Conservation (phyloP, 768 basidiomycete genomes). For the Tricholoma flavovirens region DNA sequence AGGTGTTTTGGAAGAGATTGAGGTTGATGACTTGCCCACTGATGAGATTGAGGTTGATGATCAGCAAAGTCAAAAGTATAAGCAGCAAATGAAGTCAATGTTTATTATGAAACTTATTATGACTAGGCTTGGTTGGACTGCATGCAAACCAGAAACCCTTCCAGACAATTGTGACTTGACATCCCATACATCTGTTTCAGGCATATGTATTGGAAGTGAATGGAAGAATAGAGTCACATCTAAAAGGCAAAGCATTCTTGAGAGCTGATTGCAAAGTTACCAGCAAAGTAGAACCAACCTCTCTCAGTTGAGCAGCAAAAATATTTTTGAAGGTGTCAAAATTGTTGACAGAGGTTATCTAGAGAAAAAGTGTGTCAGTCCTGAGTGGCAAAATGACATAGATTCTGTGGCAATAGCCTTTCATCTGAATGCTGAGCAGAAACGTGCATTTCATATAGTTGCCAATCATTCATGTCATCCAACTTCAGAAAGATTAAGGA, state of each 20-base stretch:
- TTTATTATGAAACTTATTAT: background rate
- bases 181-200: background rate
- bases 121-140: background rate
- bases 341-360: constrained; percentile 8
- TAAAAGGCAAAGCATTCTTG: background rate
- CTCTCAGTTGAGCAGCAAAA: too few species aligned
- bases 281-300: too few species aligned
- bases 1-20: background rate
- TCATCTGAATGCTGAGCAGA: constrained; percentile 7
- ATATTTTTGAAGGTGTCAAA: constrained; percentile 5
- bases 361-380: background rate
- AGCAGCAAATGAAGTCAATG: background rate
- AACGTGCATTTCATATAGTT: too few species aligned
- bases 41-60: background rate
- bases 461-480: constrained; percentile 14
- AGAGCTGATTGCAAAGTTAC: background rate
- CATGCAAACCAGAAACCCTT: background rate
- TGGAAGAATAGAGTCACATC: too few species aligned
- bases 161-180: background rate
- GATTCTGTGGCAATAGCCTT: background rate
- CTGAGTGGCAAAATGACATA: background rate
- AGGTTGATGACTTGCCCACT: background rate
- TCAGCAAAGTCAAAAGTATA: background rate
- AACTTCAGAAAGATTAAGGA: too few species aligned
- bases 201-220: background rate